Percentiles rank a stretch among this genome's conserved stretches.
phyloP scores from a whole-genome alignment of 192 early-diverging fungal genomes.

The Entomortierella chlamydospora region DNA sequence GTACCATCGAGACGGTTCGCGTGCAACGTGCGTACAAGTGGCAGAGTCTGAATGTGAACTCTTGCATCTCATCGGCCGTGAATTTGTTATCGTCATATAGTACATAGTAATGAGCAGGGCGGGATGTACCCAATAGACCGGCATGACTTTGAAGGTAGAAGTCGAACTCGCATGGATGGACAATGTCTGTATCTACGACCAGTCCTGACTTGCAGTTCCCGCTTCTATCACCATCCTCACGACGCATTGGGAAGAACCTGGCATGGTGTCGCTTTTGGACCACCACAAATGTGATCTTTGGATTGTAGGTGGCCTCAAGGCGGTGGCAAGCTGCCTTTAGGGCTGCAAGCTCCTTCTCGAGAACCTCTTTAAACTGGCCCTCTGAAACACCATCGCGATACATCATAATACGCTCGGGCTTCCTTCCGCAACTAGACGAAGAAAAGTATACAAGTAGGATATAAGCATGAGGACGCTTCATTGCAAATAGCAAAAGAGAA shows the following conservation, averaged over 20 bases:
- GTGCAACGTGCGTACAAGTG: slow-evolving; percentile 92
- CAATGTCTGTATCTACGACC: slow-evolving; percentile 76
- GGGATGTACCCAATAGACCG: slow-evolving; percentile 92
- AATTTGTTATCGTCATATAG: slow-evolving; percentile 90
- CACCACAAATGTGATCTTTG: slow-evolving; percentile 84
- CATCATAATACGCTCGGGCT: slow-evolving; percentile 82
- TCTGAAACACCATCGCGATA: slow-evolving; percentile 94
- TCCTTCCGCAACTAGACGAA: slow-evolving; percentile 75
- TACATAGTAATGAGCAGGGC: slow-evolving; percentile 93
- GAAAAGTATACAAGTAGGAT: not conserved
- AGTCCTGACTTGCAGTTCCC: slow-evolving; percentile 91
- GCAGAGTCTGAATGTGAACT: slow-evolving; percentile 90
- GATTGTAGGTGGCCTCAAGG: slow-evolving; percentile 77
- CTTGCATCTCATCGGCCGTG: slow-evolving; percentile 80
- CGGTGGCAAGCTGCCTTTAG: slow-evolving; percentile 68
- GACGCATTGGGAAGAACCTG: slow-evolving; percentile 80
- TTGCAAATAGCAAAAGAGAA: not conserved
- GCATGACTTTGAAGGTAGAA: slow-evolving; percentile 93
- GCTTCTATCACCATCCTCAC: slow-evolving; percentile 70
- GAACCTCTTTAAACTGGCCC: slow-evolving; percentile 80
- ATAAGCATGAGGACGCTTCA: not conserved
- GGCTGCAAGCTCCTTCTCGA: slow-evolving; percentile 77
- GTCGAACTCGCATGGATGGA: slow-evolving; percentile 85
- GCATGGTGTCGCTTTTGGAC: slow-evolving; percentile 94
- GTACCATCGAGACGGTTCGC: slow-evolving; percentile 85